Base-by-base conservation (phyloP, 2,329 filamentous ascomycete genomes). In the Colletotrichum somersetense region DNA sequence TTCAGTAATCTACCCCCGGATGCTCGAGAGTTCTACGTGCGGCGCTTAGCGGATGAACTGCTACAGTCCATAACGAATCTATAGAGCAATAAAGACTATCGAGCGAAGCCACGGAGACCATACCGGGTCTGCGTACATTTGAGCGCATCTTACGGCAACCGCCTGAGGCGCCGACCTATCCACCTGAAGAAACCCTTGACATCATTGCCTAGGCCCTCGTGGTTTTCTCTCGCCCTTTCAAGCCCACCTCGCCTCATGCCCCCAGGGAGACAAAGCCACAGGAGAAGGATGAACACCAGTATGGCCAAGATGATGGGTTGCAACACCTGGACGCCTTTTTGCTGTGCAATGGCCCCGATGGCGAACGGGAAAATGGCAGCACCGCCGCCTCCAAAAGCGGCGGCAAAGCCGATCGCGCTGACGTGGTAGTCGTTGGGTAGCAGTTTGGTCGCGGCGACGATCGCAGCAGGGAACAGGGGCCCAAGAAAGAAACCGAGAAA, bases 401-500 rank as follows among this genome's bases (percentile, higher is more conserved):
- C 90, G 0, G 92, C 91, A 76, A 97, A 96, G 0, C 94, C 93
- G 73, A 97, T 93, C 0, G 91, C 90, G n/a, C 88, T 89, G 53
- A 96, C 92, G 77, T 97, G 94, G 35, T 94, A 83, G 72, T 93
- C 87, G 50, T 85, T 86, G 0, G 93, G 93, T 1, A 97, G 84
- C 5, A 96, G 84, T 76, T 93, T 95, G 0, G 92, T 94, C 5
- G 91, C 89, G 1, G 89, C 89, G 0, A 95, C 90, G 12, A 96
- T 87, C 0, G 89, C 92, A 1, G 91, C 92, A 0, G 93, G 93
- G 78, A 95, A 96, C 26, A 96, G 81, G 0, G 94, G 93, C 0
- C 93, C 94, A 0, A 96, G 85, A 77, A 95, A 94, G 84, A 96
- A 93, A 0, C 94, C 94, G 71, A 94, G 86, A 0, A 95, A 81